A percentile compares a stretch with the other conserved stretches of the same genome.
phyloP scores from a whole-genome alignment of 2,329 filamentous ascomycete species.

The Scedosporium minutisporum region DNA sequence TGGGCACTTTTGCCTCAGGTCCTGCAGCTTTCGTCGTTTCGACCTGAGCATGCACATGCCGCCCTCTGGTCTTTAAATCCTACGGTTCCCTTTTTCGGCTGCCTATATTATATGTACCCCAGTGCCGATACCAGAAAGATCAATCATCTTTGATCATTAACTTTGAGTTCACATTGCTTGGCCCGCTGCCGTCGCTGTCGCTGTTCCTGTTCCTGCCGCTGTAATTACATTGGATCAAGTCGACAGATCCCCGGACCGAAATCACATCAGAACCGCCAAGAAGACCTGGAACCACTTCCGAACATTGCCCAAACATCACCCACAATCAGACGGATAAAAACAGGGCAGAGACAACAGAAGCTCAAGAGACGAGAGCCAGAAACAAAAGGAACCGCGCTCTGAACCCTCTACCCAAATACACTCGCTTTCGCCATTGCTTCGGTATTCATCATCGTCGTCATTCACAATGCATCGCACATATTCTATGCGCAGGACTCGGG shows the following conservation, averaged over 20 bases:
- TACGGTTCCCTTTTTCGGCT: neutral
- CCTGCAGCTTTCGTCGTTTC: neutral
- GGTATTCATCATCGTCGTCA: neutral
- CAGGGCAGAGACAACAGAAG: neutral
- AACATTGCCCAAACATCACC: neutral
- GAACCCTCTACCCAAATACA: too few relatives aligned
- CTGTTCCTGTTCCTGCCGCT: neutral
- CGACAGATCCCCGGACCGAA: neutral
- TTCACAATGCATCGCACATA: constrained; percentile 90
- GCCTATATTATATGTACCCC: neutral
- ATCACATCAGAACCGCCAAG: neutral
- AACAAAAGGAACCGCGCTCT: too few relatives aligned
- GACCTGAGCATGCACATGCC: too few relatives aligned
- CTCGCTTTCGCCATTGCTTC: neutral
- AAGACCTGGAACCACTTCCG: neutral
- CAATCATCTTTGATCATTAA: neutral
- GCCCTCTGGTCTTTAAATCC: too few relatives aligned
- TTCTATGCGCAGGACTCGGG: constrained; percentile 94
- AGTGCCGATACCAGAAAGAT: neutral
- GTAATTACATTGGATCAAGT: too few relatives aligned
- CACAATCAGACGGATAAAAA: neutral
- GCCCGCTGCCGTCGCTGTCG: neutral
- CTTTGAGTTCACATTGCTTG: neutral
- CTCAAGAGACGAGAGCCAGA: neutral
- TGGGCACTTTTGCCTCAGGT: neutral